These are phyloP conservation scores for Coprinopsis marcescibilis DNA, from an alignment of 768 basidiomycete genomes.

Conservation along the genomic window DNA sequence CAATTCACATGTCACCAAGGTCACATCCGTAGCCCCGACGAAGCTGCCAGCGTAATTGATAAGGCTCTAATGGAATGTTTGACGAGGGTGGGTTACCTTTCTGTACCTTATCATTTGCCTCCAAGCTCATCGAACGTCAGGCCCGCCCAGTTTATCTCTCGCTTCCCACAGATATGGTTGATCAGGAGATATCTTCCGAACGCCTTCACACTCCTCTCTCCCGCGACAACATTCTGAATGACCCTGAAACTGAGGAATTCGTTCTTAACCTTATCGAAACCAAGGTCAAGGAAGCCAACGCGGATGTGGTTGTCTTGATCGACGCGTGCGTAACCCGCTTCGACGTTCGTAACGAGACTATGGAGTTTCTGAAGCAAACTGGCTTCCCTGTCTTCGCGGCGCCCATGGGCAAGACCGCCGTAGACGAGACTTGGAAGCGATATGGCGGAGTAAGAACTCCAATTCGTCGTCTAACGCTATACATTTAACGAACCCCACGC, in stretches of 20 bases:
- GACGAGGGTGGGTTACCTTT: constrained; percentile 34
- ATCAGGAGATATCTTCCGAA: constrained; percentile 57
- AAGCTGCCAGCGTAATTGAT: constrained; percentile 71
- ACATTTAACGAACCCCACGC: constrained; percentile 1
- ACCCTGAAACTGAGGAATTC: constrained; percentile 53
- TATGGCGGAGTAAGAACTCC: constrained; percentile 68
- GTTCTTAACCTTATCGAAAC: constrained; percentile 71
- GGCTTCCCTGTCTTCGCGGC: constrained; percentile 69
- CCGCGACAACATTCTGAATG: constrained; percentile 43
- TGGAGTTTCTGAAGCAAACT: constrained; percentile 57
- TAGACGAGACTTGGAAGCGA: constrained; percentile 64
- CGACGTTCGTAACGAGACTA: constrained; percentile 54
- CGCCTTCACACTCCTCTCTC: constrained; percentile 57
- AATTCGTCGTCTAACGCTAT: not conserved
- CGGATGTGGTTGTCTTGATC: constrained; percentile 69
- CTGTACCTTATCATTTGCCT: not conserved
- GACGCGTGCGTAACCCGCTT: constrained; percentile 81
- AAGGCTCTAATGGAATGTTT: constrained; percentile 68
- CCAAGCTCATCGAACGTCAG: constrained; percentile 24
- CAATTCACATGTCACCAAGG: constrained; percentile 74
- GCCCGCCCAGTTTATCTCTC: constrained; percentile 85
- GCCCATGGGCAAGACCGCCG: constrained; percentile 76
- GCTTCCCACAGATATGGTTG: constrained; percentile 79
- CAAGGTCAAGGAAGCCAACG: constrained; percentile 55
- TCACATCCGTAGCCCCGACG: constrained; percentile 41